A percentile compares a stretch with the other conserved stretches of the same genome.
Evolutionary conservation across 345 rosid genomes (phyloP).

Genomic region (Rhizophora apiculata): DNA sequence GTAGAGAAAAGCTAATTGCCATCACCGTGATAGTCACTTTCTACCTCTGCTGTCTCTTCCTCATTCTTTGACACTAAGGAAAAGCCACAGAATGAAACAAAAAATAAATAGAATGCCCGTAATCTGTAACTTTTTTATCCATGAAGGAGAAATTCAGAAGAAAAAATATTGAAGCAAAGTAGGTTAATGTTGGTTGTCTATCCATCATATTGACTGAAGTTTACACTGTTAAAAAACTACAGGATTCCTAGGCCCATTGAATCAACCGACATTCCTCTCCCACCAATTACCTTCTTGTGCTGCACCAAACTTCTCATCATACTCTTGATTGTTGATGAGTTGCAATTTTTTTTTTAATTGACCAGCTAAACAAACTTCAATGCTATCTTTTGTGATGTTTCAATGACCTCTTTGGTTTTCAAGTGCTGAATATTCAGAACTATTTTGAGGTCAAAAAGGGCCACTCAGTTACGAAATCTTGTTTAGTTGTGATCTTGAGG

Average conservation of each 20-base stretch:
- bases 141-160: constrained; percentile 1
- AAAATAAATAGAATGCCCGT: neutral
- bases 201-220: neutral
- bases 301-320: neutral
- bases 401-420: neutral
- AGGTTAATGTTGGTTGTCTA: neutral
- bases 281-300: neutral
- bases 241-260: neutral
- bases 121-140: neutral
- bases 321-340: neutral
- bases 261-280: neutral
- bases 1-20: too few relatives aligned
- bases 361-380: neutral
- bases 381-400: neutral
- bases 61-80: neutral
- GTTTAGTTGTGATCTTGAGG: neutral
- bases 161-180: neutral
- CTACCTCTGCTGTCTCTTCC: neutral
- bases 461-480: too few relatives aligned
- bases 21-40: too few relatives aligned
- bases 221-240: neutral
- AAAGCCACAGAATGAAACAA: constrained; percentile 1
- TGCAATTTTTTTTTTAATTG: neutral
- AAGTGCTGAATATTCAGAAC: too few relatives aligned
- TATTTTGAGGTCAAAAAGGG: too few relatives aligned